phyloP scores from a whole-genome alignment of 73 alveolate genomes.

The Symbiodinium pilosum region DNA sequence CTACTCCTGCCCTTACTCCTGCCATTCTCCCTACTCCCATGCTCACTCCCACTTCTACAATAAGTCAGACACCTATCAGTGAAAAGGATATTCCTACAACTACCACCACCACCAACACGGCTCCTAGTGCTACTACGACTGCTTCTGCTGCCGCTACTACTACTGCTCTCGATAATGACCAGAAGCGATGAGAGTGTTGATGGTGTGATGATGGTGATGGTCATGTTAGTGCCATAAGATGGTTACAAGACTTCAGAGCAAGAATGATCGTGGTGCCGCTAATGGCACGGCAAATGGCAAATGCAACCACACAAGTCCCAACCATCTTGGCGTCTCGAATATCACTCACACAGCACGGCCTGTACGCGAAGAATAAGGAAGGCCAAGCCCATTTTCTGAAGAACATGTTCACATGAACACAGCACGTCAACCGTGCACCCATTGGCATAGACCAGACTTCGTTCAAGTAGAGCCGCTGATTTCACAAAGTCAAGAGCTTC shows the following conservation, averaged over 20 bases:
- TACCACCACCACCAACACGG: background rate
- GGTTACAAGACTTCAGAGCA: too few relatives aligned
- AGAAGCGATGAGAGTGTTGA: too few relatives aligned
- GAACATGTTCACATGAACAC: background rate
- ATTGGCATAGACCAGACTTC: background rate
- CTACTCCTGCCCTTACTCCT: too few relatives aligned
- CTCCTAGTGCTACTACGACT: background rate
- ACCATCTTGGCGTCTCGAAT: too few relatives aligned
- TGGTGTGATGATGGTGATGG: too few relatives aligned
- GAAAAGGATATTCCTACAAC: background rate
- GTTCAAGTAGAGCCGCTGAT: background rate
- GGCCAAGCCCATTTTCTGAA: background rate
- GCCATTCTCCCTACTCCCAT: too few relatives aligned
- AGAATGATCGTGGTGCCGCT: too few relatives aligned
- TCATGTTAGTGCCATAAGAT: too few relatives aligned
- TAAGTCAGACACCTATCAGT: background rate
- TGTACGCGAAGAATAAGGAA: background rate
- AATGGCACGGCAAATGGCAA: background rate
- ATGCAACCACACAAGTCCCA: background rate
- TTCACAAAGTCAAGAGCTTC: too few relatives aligned
- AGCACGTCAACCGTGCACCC: background rate
- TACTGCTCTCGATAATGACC: too few relatives aligned
- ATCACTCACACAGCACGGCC: too few relatives aligned
- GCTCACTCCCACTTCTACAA: too few relatives aligned
- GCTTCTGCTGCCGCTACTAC: background rate